Evolutionary conservation across 2,329 filamentous ascomycete genomes (phyloP).

Genomic region (Cercospora berteroae): DNA sequence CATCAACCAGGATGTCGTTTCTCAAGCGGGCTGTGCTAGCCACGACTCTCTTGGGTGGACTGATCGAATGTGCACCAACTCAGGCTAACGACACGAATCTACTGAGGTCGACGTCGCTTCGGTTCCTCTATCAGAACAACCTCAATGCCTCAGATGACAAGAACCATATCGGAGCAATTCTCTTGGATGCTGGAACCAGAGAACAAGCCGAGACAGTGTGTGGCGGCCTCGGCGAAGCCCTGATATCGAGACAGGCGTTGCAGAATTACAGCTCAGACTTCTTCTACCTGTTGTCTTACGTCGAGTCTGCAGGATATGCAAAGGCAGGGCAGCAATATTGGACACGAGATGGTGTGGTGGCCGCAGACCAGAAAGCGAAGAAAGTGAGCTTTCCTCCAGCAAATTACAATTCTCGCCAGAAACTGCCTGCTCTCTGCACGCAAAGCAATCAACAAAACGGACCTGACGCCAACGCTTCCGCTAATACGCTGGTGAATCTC

Average conservation of each 20-base stretch:
- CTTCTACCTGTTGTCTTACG: slow-evolving; percentile 46
- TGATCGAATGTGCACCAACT: neutral
- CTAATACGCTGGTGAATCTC: slow-evolving; percentile 44
- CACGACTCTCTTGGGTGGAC: neutral
- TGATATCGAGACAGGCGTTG: slow-evolving; percentile 45
- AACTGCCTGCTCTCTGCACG: slow-evolving; percentile 53
- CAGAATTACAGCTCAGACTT: slow-evolving; percentile 49
- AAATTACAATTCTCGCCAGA: neutral
- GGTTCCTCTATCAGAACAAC: slow-evolving; percentile 55
- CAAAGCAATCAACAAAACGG: slow-evolving; percentile 44
- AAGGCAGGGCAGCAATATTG: slow-evolving; percentile 43
- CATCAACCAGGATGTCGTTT: neutral
- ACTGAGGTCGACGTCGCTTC: slow-evolving; percentile 2
- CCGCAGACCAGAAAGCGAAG: slow-evolving; percentile 29
- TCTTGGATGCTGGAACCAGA: slow-evolving; percentile 47
- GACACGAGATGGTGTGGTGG: slow-evolving; percentile 43
- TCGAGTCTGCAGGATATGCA: slow-evolving; percentile 44
- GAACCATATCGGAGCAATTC: slow-evolving; percentile 53
- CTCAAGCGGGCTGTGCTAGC: neutral
- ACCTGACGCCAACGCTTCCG: slow-evolving; percentile 37
- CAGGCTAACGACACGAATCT: neutral
- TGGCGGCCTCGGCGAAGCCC: slow-evolving; percentile 48
- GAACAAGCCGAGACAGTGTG: slow-evolving; percentile 47
- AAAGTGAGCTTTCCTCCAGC: slow-evolving; percentile 7
- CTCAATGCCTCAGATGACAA: slow-evolving; percentile 54